phyloP scores from a whole-genome alignment of 371 early-diverging fungal species.

The Actinomortierella ambigua region DNA sequence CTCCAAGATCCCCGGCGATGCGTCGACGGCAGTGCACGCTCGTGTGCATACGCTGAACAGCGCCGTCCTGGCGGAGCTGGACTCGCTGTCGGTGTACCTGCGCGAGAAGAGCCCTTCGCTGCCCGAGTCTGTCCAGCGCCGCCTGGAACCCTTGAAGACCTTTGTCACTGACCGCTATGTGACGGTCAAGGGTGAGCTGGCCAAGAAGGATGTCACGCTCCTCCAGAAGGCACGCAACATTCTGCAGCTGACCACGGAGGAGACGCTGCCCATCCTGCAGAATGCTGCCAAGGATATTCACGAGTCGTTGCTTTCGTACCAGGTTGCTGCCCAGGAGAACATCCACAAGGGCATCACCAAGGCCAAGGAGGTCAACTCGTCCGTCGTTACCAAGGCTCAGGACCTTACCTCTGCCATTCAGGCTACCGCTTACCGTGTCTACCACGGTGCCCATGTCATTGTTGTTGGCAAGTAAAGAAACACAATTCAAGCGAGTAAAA shows the following conservation, averaged over 20 bases:
- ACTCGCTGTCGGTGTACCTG: conserved; percentile 49
- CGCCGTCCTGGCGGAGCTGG: conserved; percentile 45
- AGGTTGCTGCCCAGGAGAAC: conserved; percentile 40
- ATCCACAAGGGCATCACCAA: conserved; percentile 38
- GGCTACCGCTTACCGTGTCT: conserved; percentile 18
- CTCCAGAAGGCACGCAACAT: conserved; percentile 61
- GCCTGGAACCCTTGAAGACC: conserved; percentile 50
- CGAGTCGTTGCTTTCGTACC: conserved; percentile 36
- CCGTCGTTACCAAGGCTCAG: conserved; percentile 26
- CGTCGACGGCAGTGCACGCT: conserved; percentile 28
- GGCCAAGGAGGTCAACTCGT: conserved; percentile 29
- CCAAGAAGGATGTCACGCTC: conserved; percentile 51
- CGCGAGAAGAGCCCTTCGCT: conserved; percentile 50
- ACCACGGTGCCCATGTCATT: conserved; percentile 29
- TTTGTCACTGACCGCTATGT: conserved; percentile 58
- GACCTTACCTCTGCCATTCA: conserved; percentile 22
- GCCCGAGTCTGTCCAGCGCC: conserved; percentile 56
- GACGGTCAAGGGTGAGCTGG: conserved; percentile 49
- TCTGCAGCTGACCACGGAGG: conserved; percentile 52
- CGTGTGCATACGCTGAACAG: conserved; percentile 40
- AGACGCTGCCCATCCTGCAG: conserved; percentile 55
- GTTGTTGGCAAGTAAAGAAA: conserved; percentile 35
- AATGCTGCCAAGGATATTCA: conserved; percentile 52
- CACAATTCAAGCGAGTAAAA: not conserved
- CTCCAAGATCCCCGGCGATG: conserved; percentile 23